A percentile compares a stretch with the other conserved stretches of the same genome.
These are phyloP conservation scores for Reticulascus tulasneorum DNA, from an alignment of 2,329 filamentous ascomycete genomes.

Conservation along the genomic window DNA sequence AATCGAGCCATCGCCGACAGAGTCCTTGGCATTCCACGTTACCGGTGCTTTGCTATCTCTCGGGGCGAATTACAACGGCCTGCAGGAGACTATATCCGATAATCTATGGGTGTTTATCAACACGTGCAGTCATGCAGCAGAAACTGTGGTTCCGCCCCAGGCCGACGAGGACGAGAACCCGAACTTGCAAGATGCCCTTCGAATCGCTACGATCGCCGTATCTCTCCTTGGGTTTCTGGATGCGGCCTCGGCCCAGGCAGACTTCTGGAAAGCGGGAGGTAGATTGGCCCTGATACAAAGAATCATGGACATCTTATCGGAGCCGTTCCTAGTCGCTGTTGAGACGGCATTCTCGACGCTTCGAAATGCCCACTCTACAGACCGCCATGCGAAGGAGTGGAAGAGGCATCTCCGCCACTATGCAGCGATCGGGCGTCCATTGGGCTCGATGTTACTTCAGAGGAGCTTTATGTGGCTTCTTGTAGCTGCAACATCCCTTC, in stretches of 20 bases:
- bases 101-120: slow-evolving; percentile 70
- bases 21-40: slow-evolving; percentile 74
- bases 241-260: slow-evolving; percentile 70
- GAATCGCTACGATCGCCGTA: slow-evolving; percentile 71
- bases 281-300: slow-evolving; percentile 69
- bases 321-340: slow-evolving; percentile 78
- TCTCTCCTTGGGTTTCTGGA: slow-evolving; percentile 89
- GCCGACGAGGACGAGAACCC: slow-evolving; percentile 53
- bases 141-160: slow-evolving; percentile 48
- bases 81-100: slow-evolving; percentile 63
- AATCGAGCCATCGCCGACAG: slow-evolving; percentile 84
- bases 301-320: slow-evolving; percentile 71
- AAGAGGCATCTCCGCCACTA: slow-evolving; percentile 83
- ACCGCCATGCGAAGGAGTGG: slow-evolving; percentile 74
- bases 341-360: slow-evolving; percentile 90
- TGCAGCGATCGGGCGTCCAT: slow-evolving; percentile 69
- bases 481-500: slow-evolving; percentile 70
- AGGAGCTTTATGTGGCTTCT: slow-evolving; percentile 84
- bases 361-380: slow-evolving; percentile 68
- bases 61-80: slow-evolving; percentile 65
- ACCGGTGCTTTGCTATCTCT: slow-evolving; percentile 78
- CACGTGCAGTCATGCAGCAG: slow-evolving; percentile 62
- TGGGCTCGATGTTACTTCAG: slow-evolving; percentile 89
- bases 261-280: slow-evolving; percentile 76
- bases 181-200: slow-evolving; percentile 62